Conservation (phyloP, 208 protist genomes). For the Leishmania turanica region DNA sequence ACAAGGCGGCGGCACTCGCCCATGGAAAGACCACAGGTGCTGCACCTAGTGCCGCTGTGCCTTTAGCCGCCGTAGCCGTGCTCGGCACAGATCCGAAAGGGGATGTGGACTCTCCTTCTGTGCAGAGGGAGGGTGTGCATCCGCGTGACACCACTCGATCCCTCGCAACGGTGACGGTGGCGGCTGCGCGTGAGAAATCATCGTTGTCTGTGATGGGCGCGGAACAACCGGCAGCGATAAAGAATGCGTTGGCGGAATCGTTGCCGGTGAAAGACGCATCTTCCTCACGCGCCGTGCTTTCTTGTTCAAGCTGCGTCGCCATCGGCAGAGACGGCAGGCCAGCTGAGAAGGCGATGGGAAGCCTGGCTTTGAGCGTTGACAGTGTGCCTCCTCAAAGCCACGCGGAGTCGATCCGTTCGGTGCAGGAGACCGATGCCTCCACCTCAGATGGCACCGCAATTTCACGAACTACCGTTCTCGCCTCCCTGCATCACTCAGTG, state of each 20-base stretch:
- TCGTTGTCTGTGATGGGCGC: not conserved
- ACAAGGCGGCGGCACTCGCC: not conserved
- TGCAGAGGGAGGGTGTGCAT: not conserved
- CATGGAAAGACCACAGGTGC: not conserved
- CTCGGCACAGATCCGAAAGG: not conserved
- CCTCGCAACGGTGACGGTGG: too few species aligned
- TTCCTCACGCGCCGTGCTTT: not conserved
- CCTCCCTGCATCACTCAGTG: not conserved
- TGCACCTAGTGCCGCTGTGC: not conserved
- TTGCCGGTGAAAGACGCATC: not conserved
- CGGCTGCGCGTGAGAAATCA: too few species aligned
- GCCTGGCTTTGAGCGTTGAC: not conserved
- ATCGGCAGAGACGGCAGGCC: not conserved
- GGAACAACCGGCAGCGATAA: not conserved
- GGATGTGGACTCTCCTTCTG: not conserved
- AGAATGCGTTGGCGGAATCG: not conserved
- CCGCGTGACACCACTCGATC: not conserved
- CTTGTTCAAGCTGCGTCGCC: not conserved
- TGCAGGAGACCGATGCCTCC: not conserved
- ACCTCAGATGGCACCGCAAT: not conserved
- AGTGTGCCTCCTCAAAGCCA: not conserved
- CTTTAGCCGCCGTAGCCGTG: not conserved
- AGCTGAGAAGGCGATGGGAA: not conserved
- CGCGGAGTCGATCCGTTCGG: not conserved
- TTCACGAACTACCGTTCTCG: not conserved